Evolutionary conservation across 257 asterid species (phyloP).

Genomic region (Echites panduratus): DNA sequence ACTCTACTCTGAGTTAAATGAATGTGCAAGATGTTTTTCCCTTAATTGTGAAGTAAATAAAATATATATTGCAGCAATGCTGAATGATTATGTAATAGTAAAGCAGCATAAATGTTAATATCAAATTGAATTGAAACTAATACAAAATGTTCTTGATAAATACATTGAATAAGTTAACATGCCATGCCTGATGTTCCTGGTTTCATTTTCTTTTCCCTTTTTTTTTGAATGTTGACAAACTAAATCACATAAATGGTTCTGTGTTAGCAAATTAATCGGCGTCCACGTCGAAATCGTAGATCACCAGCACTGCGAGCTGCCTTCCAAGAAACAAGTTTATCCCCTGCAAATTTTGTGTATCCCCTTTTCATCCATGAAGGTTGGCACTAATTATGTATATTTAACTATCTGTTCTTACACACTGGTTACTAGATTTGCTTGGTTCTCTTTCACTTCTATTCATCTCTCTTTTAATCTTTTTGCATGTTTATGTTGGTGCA

Average conservation of each 20-base stretch:
- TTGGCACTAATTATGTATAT: conserved; percentile 16
- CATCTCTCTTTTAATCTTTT: background rate
- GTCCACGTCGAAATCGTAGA: conserved; percentile 91
- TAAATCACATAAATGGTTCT: background rate
- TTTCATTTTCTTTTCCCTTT: background rate
- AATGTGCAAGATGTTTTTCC: background rate
- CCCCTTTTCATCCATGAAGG: conserved; percentile 98
- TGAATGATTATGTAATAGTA: background rate
- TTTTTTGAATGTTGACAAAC: background rate
- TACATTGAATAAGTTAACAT: background rate
- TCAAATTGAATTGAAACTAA: too few relatives aligned
- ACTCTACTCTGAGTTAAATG: background rate
- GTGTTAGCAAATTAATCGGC: conserved; percentile 55
- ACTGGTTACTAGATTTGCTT: background rate
- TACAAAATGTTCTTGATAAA: background rate
- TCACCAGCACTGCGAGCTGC: conserved; percentile 73
- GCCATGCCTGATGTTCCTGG: background rate
- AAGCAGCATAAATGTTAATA: background rate
- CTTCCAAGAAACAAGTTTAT: conserved; percentile 78
- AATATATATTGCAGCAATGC: background rate
- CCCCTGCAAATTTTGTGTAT: conserved; percentile 92
- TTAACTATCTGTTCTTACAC: background rate
- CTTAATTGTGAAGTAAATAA: background rate
- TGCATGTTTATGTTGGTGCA: background rate
- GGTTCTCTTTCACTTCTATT: background rate